Evolutionary conservation across 768 basidiomycete genomes (phyloP).

Genomic region (Auriscalpium vulgare): DNA sequence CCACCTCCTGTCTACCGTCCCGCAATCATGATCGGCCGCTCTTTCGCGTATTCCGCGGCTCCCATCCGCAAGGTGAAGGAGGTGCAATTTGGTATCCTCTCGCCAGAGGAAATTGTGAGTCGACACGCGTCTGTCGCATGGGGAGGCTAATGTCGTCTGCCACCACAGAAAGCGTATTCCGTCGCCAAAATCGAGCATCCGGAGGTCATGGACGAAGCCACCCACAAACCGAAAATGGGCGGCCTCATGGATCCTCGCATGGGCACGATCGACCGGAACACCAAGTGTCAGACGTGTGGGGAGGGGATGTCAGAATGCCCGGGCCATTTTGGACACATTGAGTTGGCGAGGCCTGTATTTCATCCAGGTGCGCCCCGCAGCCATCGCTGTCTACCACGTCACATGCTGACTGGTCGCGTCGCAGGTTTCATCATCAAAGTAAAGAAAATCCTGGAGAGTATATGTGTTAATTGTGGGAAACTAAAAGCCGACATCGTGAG

Average conservation of each 20-base stretch:
- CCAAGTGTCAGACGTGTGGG: conserved; percentile 99
- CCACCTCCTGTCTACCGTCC: conserved; percentile 3
- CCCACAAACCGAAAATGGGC: conserved; percentile 82
- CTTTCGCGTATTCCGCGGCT: conserved; percentile 88
- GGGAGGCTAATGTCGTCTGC: background rate
- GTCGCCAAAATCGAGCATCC: conserved; percentile 98
- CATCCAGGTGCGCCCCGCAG: conserved; percentile 68
- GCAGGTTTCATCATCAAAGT: conserved; percentile 95
- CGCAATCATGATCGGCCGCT: conserved; percentile 68
- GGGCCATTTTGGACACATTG: conserved; percentile 98
- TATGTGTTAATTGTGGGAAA: conserved; percentile 98
- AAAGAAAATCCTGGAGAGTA: conserved; percentile 98
- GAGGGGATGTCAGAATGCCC: conserved; percentile 99
- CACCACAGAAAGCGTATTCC: conserved; percentile 87
- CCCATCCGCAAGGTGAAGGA: conserved; percentile 94
- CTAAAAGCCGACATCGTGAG: conserved; percentile 97
- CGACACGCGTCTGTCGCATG: background rate
- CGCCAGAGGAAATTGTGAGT: conserved; percentile 96
- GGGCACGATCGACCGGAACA: conserved; percentile 96
- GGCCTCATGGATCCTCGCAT: conserved; percentile 97
- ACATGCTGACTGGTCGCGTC: background rate
- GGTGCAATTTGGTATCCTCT: conserved; percentile 97
- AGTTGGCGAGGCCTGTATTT: conserved; percentile 93
- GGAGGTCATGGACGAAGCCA: conserved; percentile 95
- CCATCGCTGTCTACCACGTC: background rate